Conservation (phyloP, 225 moss, liverwort and hornwort genomes). For the Lunularia cruciata region DNA sequence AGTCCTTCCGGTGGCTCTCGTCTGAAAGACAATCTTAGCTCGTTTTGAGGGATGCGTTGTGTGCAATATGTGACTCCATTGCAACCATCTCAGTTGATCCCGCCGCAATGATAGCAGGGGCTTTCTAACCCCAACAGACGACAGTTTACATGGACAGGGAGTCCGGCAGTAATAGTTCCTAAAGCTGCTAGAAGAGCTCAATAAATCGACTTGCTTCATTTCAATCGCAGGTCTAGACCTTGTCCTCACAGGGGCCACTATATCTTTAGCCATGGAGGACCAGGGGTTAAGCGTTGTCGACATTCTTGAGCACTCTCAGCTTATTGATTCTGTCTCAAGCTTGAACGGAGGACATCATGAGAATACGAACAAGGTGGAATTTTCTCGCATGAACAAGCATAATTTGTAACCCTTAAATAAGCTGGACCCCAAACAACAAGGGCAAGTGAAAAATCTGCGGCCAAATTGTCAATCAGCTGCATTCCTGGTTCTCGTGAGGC, state of each 20-base stretch:
- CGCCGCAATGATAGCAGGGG: background rate
- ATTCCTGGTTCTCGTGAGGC: no score
- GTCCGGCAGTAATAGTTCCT: background rate
- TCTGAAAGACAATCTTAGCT: background rate
- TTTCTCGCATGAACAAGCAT: no score
- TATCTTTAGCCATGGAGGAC: background rate
- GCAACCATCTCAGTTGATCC: conserved; percentile 3
- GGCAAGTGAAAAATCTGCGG: no score
- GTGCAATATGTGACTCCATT: background rate
- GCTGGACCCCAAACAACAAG: no score
- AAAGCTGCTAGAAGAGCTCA: background rate
- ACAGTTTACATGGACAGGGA: background rate
- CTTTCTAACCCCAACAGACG: background rate
- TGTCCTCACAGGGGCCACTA: conserved; percentile 1
- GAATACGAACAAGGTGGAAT: no score
- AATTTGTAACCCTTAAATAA: no score
- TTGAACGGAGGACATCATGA: background rate
- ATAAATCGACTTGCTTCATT: background rate
- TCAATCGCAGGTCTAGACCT: background rate
- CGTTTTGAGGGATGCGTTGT: background rate
- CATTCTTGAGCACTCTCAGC: background rate
- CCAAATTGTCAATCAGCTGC: no score
- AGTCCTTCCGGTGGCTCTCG: background rate
- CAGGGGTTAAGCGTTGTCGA: background rate
- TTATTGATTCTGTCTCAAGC: background rate